Percentiles rank a stretch among this genome's conserved stretches.
These are phyloP conservation scores for Trametes hirsuta DNA, from an alignment of 1,284 basidiomycete genomes.

Conservation along the genomic window DNA sequence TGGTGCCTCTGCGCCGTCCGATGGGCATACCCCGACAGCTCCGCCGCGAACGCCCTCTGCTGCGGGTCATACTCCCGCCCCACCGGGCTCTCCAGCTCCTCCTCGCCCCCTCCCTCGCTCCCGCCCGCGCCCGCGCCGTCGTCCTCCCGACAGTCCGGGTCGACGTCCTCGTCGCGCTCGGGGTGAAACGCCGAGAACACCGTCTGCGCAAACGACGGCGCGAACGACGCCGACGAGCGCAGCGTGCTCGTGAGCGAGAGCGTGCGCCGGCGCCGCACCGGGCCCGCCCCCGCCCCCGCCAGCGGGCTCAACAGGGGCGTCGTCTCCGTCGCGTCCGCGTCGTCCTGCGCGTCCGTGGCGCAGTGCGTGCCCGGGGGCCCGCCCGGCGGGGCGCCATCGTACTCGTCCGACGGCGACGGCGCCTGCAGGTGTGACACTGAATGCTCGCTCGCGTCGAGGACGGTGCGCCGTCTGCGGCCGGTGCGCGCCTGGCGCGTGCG, in stretches of 20 bases:
- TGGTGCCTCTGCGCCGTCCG: constrained; percentile 8
- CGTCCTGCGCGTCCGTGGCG: constrained; percentile 19
- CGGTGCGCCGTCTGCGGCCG: constrained; percentile 32
- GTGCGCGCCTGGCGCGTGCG: constrained; percentile 41
- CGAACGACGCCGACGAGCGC: constrained; percentile 48
- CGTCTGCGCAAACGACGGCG: constrained; percentile 69
- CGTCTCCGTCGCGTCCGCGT: constrained; percentile 39
- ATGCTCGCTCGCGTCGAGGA: constrained; percentile 25
- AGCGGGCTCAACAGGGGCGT: constrained; percentile 44
- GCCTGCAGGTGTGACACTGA: constrained; percentile 32
- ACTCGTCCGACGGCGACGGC: constrained; percentile 38
- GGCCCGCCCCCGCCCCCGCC: constrained; percentile 23
- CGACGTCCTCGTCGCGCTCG: constrained; percentile 45
- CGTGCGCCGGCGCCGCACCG: constrained; percentile 43
- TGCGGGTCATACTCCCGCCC: constrained; percentile 24
- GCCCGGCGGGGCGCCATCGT: constrained; percentile 20
- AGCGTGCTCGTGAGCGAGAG: constrained; percentile 58
- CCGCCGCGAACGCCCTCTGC: constrained; percentile 25
- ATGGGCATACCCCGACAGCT: constrained; percentile 24
- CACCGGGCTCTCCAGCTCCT: constrained; percentile 16
- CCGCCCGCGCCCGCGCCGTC: constrained; percentile 27
- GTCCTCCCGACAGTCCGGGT: constrained; percentile 38
- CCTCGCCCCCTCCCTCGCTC: constrained; percentile 22
- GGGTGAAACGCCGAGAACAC: constrained; percentile 61
- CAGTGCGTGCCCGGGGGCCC: constrained; percentile 1